Evolutionary conservation across 2,329 filamentous ascomycete species (phyloP), one percentile per base, ranked within the genome.

Genomic region (Colletotrichum shisoi): DNA sequence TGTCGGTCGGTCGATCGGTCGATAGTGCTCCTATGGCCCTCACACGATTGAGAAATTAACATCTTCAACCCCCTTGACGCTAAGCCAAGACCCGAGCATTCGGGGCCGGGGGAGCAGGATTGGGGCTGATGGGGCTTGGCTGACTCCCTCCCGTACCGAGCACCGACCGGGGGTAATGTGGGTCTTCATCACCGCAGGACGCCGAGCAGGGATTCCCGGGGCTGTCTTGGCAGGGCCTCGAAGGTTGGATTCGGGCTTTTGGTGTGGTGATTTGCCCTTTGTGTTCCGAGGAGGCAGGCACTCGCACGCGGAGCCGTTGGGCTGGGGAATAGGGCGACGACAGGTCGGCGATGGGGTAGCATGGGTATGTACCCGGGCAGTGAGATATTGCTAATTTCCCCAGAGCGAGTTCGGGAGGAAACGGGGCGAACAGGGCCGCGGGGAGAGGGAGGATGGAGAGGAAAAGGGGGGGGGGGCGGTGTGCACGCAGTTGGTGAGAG

Each of bases 31-130:
- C 31, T 64, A 4, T 51, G 21, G 48, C 62, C 46, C 31, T 39
- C 61, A 65, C 39, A 65, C 56, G 56, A 65, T 21, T 60, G 42
- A 49, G 49, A 49, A 51, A 59, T 64, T 63, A 57, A 39, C 49
- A 60, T 45, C 42, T 57, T 60, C 49, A 42, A 56, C 49, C 45
- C 49, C 45, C 56, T 56, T 34, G 27, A 39, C 56, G 56, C 56
- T 58, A 58, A 37, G 56, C 56, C 56, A 58, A 58, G 56, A 58
- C 27, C 56, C 56, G 56, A 58, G 56, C n/a, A 44, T 48, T 58
- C 56, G 44, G 56, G 56, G 24, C 56, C 31, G 13, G 42, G 34
- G 40, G 2, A n/a, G 15, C 17, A n/a, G 40, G 40, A 34, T 9
- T 9, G 31, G n/a, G 37, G 15, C 34, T 12, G 12, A 39, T 19